These are phyloP conservation scores for Dalbergia cultrata DNA, from an alignment of 306 rosid species.

Conservation along the genomic window DNA sequence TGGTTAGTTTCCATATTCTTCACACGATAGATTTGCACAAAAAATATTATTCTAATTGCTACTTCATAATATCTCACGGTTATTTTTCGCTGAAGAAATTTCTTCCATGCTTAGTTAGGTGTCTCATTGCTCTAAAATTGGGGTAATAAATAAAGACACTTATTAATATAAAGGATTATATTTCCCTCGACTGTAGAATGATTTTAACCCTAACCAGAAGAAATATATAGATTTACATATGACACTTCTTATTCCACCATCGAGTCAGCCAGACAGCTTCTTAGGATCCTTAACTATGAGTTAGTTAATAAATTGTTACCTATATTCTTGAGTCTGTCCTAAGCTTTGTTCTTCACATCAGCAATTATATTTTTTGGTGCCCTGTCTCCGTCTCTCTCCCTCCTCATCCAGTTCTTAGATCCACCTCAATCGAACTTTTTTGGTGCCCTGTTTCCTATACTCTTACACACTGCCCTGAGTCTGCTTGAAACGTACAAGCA, in stretches of 20 bases:
- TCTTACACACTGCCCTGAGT: background rate
- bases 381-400: background rate
- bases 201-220: background rate
- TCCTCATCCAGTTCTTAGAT: background rate
- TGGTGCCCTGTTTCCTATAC: background rate
- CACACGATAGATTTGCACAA: background rate
- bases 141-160: background rate
- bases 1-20: background rate
- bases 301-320: too few species aligned
- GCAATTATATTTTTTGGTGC: background rate
- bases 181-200: background rate
- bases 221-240: background rate
- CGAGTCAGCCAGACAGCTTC: background rate
- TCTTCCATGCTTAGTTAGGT: too few species aligned
- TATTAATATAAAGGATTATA: background rate
- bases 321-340: background rate
- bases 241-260: too few species aligned
- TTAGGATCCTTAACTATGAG: background rate
- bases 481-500: background rate
- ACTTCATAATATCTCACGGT: background rate
- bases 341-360: background rate
- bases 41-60: background rate
- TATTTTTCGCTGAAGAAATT: background rate
- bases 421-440: slow-evolving; percentile 3
- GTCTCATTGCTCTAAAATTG: background rate